These are phyloP conservation scores for Lachnum nothofagi DNA, from an alignment of 2,329 filamentous ascomycete genomes.

Conservation along the genomic window DNA sequence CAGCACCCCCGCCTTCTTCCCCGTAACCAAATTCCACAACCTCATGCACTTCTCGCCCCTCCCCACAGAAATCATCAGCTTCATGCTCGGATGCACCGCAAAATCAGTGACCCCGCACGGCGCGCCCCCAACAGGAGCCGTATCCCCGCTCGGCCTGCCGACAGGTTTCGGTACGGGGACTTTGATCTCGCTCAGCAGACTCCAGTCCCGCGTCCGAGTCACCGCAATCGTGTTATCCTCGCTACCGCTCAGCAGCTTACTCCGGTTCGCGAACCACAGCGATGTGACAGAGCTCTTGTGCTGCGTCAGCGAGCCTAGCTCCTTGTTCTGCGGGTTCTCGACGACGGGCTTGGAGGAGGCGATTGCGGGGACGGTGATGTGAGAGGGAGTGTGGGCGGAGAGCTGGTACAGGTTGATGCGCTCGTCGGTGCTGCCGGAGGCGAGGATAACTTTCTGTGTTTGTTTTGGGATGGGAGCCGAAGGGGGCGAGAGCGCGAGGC, in stretches of 20 bases:
- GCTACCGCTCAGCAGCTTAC: conserved; percentile 79
- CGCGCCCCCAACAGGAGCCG: conserved; percentile 71
- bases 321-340: conserved; percentile 81
- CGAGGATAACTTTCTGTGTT: conserved; percentile 78
- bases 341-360: conserved; percentile 68
- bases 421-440: conserved; percentile 88
- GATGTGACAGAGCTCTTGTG: conserved; percentile 78
- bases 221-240: conserved; percentile 92
- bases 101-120: conserved; percentile 93
- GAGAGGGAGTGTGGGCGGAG: conserved; percentile 62
- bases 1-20: conserved; percentile 88
- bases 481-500: conserved; percentile 76
- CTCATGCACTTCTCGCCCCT: conserved; percentile 88
- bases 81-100: conserved; percentile 91
- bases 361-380: conserved; percentile 52
- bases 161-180: conserved; percentile 75
- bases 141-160: conserved; percentile 83
- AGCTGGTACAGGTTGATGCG: conserved; percentile 91
- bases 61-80: conserved; percentile 89
- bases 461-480: conserved; percentile 57
- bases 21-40: conserved; percentile 93
- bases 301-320: conserved; percentile 80
- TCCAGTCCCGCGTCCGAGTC: conserved; percentile 83
- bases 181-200: conserved; percentile 79
- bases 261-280: conserved; percentile 75